Evolutionary conservation across 2,329 filamentous ascomycete genomes (phyloP), one percentile per base, ranked within the genome.

Genomic region (Ceratocystis papillata): DNA sequence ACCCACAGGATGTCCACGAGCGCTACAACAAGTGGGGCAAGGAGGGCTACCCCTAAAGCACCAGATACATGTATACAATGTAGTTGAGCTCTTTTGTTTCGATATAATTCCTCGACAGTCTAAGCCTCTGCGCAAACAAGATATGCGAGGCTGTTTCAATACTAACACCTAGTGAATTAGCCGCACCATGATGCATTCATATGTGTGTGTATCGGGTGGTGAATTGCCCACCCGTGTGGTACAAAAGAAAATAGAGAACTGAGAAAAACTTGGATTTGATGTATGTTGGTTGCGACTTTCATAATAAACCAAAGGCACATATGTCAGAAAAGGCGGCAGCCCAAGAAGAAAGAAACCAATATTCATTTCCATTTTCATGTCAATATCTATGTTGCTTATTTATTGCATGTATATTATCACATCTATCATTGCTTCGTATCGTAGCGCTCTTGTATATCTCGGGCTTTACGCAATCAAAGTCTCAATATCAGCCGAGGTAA

Each of bases 1-100:
- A 12, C 17, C 3, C 48, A 67, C 73, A 95, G 90, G 83, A 87
- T 73, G 85, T 96, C 70, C 94, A 99, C 80, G 94, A 99, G 72
- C 88, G 88, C 80, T 97, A 88, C 86, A 99, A 99, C 89, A 99
- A 99, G 83, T 97, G 90, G 86, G 94, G 94, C 78, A 97, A 97
- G 86, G 94, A 97, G 72, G 92, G 90, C 72, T 97, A 88, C 79
- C 77, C 77, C 71, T 89, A 80, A 75, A 74, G 12, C 63, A 33
- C 22, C 25, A 33, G 22, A 12, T 41, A 15, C 10, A 41, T 57
- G 53, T 33, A 17, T 33, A 28, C 17, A 30, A 12, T 25, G 17
- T 33, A 33, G 53, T 57, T 57, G 25, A 33, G 22, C 25, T 25
- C 3, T 57, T 57, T 55, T 25, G 37, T 61, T 61, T 25, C 37